phyloP scores from a whole-genome alignment of 192 early-diverging fungal genomes.

The Umbelopsis isabellina region DNA sequence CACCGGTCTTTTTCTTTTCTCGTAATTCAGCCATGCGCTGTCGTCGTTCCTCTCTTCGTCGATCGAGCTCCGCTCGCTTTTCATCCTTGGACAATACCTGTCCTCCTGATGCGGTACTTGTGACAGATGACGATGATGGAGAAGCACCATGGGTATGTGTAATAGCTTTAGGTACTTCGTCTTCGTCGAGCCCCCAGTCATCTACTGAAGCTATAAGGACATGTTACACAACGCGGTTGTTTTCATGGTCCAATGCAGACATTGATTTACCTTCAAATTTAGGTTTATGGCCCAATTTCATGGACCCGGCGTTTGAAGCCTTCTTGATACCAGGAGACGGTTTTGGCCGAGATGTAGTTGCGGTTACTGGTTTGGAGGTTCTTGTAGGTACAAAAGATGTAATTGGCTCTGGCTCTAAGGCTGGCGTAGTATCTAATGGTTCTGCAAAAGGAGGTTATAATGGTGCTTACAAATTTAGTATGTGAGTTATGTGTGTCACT shows the following conservation, averaged over 20 bases:
- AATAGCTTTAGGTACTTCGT: no score
- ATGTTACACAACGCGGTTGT: no score
- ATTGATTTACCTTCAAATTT: slow-evolving; percentile 17
- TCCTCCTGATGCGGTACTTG: no score
- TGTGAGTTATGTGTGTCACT: neutral
- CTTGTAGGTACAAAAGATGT: slow-evolving; percentile 26
- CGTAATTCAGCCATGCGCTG: slow-evolving; percentile 40
- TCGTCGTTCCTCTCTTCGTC: no score
- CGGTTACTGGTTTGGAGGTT: neutral
- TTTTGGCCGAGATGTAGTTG: neutral
- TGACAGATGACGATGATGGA: no score
- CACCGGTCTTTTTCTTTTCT: slow-evolving; percentile 35
- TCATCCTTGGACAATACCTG: no score
- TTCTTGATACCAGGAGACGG: neutral
- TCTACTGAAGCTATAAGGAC: no score
- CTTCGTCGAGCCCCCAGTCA: no score
- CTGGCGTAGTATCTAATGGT: slow-evolving; percentile 19
- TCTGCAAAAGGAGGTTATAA: neutral
- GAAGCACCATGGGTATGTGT: no score
- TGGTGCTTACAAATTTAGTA: neutral
- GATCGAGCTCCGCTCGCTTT: no score
- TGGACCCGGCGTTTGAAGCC: neutral
- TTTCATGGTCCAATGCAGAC: neutral
- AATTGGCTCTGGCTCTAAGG: slow-evolving; percentile 5
- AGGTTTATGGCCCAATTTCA: slow-evolving; percentile 29